Evolutionary conservation across 2,329 filamentous ascomycete genomes (phyloP).

Genomic region (Xylariales sp.): DNA sequence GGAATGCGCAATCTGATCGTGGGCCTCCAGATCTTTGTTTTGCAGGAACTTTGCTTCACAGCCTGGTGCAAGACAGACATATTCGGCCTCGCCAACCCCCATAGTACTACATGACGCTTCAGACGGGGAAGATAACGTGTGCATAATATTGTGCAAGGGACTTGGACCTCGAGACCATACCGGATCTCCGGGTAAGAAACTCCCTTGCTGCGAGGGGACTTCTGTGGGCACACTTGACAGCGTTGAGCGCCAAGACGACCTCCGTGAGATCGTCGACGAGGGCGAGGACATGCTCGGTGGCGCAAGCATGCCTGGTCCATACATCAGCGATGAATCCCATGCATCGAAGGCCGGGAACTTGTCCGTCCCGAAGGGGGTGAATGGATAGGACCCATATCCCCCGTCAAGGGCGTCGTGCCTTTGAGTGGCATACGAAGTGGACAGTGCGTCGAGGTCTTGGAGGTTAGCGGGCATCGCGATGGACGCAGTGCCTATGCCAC

Average conservation of each 20-base stretch:
- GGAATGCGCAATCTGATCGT: conserved; percentile 23
- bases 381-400: neutral
- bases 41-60: conserved; percentile 21
- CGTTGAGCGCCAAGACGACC: conserved; percentile 25
- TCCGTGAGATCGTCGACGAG: conserved; percentile 14
- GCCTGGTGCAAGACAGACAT: conserved; percentile 23
- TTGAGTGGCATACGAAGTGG: neutral
- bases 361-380: neutral
- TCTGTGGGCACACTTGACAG: conserved; percentile 28
- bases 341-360: neutral
- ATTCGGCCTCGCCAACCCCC: conserved; percentile 14
- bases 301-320: neutral
- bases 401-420: conserved; percentile 1
- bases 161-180: conserved; percentile 19
- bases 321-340: neutral
- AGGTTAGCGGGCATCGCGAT: neutral
- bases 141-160: conserved; percentile 13
- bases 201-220: conserved; percentile 14
- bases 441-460: neutral
- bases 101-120: neutral
- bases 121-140: conserved; percentile 6
- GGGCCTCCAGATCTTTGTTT: conserved; percentile 19
- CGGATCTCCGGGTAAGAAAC: conserved; percentile 9
- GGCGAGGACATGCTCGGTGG: conserved; percentile 6
- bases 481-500: neutral